Conservation (phyloP, 129 eudicot species). For the Cynara cardunculus region DNA sequence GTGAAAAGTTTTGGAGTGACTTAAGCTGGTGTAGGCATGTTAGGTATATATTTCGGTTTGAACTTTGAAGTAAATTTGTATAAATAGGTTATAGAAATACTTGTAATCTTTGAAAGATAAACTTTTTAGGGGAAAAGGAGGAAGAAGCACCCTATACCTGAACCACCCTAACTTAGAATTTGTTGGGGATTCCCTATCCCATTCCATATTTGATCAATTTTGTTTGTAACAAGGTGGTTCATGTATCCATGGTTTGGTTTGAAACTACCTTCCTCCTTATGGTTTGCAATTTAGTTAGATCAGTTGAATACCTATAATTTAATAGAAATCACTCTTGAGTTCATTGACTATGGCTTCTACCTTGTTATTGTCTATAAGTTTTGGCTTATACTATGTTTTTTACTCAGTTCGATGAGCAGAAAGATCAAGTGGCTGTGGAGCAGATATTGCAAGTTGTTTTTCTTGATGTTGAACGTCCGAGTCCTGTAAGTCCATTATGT, state of each 20-base stretch:
- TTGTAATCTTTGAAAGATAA: no score
- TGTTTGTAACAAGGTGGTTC: no score
- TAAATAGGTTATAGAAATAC: no score
- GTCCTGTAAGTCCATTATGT: conserved; percentile 13
- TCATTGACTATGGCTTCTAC: not conserved
- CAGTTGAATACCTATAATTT: not conserved
- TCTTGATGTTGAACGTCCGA: conserved; percentile 9
- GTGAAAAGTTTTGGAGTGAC: not conserved
- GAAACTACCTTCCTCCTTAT: not conserved
- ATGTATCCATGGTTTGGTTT: no score
- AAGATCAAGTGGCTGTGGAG: conserved; percentile 31
- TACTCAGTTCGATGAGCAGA: conserved; percentile 53
- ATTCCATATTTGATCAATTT: no score
- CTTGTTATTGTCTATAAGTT: not conserved
- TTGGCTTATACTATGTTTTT: not conserved
- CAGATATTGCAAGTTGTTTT: conserved; percentile 18
- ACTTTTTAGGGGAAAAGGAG: no score
- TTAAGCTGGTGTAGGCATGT: not conserved
- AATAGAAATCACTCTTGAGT: not conserved
- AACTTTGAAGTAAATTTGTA: no score
- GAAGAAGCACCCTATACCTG: no score
- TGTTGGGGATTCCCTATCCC: no score
- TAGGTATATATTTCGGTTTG: no score
- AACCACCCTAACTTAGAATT: no score
- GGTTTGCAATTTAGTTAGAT: not conserved